Evolutionary conservation across 1,284 basidiomycete genomes (phyloP).

Genomic region (Schizophyllum amplum): DNA sequence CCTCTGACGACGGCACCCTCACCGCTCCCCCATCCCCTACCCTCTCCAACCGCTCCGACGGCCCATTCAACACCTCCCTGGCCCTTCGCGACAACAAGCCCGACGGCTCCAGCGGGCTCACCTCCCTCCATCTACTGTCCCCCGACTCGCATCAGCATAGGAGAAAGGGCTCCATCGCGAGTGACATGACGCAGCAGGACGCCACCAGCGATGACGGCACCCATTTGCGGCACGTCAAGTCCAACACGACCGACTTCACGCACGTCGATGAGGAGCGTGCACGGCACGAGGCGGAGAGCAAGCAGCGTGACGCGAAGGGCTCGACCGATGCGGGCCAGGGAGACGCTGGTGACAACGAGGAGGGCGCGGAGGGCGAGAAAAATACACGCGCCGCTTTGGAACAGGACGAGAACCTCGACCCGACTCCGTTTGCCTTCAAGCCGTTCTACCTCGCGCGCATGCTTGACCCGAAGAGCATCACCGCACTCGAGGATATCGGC

Average conservation of each 20-base stretch:
- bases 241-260: slow-evolving; percentile 28
- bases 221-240: slow-evolving; percentile 29
- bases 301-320: slow-evolving; percentile 13
- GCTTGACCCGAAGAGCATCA: slow-evolving; percentile 82
- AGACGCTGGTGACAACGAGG: slow-evolving; percentile 20
- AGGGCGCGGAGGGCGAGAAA: slow-evolving; percentile 20
- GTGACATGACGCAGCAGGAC: slow-evolving; percentile 19
- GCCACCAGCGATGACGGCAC: slow-evolving; percentile 23
- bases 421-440: slow-evolving; percentile 61
- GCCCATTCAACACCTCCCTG: slow-evolving; percentile 50
- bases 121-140: slow-evolving; percentile 49
- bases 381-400: slow-evolving; percentile 12
- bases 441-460: slow-evolving; percentile 78
- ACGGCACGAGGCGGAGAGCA: slow-evolving; percentile 11
- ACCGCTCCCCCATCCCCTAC: slow-evolving; percentile 62
- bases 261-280: slow-evolving; percentile 20
- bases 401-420: slow-evolving; percentile 59
- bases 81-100: slow-evolving; percentile 68
- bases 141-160: slow-evolving; percentile 32
- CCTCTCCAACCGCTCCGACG: slow-evolving; percentile 53
- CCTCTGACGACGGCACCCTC: neutral
- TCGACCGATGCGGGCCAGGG: slow-evolving; percentile 13
- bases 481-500: slow-evolving; percentile 64
- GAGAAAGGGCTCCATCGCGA: slow-evolving; percentile 39
- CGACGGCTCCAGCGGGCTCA: slow-evolving; percentile 43